Evolutionary conservation across 306 rosid species (phyloP).

Genomic region (Prunus mume): DNA sequence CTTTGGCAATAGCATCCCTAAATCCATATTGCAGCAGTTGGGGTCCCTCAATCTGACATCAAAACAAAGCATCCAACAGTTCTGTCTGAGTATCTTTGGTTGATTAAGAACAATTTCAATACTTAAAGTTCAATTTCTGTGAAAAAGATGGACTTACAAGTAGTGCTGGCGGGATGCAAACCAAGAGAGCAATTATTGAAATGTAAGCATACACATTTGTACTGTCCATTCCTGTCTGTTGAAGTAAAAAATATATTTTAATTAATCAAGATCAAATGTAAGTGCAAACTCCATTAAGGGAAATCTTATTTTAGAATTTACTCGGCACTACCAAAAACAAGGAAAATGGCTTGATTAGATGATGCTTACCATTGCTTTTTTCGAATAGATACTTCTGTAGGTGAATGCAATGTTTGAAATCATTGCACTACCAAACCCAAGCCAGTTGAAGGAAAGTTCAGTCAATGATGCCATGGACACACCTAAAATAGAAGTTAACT

Average conservation of each 20-base stretch:
- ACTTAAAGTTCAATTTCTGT: background rate
- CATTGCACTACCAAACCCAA: constrained; percentile 90
- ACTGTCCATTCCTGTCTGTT: constrained; percentile 78
- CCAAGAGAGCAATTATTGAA: constrained; percentile 68
- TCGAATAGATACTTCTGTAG: constrained; percentile 83
- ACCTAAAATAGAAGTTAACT: constrained; percentile 46
- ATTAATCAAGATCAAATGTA: background rate
- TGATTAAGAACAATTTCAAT: background rate
- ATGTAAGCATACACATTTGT: constrained; percentile 72
- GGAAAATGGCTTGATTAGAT: background rate
- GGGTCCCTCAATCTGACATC: constrained; percentile 73
- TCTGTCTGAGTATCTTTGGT: background rate
- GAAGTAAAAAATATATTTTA: background rate
- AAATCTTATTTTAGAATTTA: background rate
- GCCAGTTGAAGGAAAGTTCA: constrained; percentile 95
- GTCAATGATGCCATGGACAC: constrained; percentile 96
- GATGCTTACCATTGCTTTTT: constrained; percentile 68
- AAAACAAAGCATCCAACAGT: constrained; percentile 15
- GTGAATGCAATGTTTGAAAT: constrained; percentile 91
- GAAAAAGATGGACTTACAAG: constrained; percentile 39
- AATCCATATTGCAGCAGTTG: constrained; percentile 62
- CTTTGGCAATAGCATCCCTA: constrained; percentile 64
- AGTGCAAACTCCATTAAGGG: too few relatives aligned
- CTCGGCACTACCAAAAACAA: background rate
- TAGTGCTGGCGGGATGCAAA: constrained; percentile 72